Percentiles rank a stretch among this genome's conserved stretches.
Evolutionary conservation across 352 stramenopile genomes (phyloP).

Genomic region (Globisporangium echinulatum): DNA sequence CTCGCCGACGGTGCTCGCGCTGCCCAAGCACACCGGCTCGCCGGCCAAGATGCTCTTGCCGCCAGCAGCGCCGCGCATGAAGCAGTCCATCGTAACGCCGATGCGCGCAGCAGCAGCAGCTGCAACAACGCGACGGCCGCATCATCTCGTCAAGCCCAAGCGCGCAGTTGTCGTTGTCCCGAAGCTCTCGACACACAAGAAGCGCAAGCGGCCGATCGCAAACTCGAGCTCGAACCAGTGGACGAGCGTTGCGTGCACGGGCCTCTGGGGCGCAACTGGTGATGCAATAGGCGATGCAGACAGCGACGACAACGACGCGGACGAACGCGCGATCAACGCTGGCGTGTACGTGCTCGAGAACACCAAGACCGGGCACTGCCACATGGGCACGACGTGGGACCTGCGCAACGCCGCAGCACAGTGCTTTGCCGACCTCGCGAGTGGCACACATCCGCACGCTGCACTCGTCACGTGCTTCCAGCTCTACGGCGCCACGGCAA

Average conservation of each 20-base stretch:
- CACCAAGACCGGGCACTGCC: constrained; percentile 47
- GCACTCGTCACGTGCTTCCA: constrained; percentile 37
- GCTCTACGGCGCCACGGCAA: constrained; percentile 30
- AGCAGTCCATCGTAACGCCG: constrained; percentile 6
- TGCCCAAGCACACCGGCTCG: constrained; percentile 4
- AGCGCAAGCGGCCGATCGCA: constrained; percentile 6
- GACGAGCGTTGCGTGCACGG: constrained; percentile 1
- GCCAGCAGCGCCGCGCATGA: constrained; percentile 3
- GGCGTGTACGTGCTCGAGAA: constrained; percentile 66
- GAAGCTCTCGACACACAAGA: constrained; percentile 12
- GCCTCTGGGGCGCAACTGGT: background rate
- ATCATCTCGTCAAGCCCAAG: background rate
- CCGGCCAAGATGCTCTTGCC: constrained; percentile 1
- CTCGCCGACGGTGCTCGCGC: background rate
- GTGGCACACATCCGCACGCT: constrained; percentile 33
- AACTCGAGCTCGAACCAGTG: constrained; percentile 25
- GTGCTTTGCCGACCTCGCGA: constrained; percentile 36
- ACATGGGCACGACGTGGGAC: constrained; percentile 71
- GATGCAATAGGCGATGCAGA: background rate
- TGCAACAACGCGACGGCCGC: background rate
- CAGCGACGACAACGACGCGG: constrained; percentile 7
- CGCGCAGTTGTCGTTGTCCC: constrained; percentile 23
- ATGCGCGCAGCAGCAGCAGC: background rate
- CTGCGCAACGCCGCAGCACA: constrained; percentile 47
- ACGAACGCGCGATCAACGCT: constrained; percentile 38